phyloP scores from a whole-genome alignment of 805 yeast species.

The Ogataea trehaloabstinens region DNA sequence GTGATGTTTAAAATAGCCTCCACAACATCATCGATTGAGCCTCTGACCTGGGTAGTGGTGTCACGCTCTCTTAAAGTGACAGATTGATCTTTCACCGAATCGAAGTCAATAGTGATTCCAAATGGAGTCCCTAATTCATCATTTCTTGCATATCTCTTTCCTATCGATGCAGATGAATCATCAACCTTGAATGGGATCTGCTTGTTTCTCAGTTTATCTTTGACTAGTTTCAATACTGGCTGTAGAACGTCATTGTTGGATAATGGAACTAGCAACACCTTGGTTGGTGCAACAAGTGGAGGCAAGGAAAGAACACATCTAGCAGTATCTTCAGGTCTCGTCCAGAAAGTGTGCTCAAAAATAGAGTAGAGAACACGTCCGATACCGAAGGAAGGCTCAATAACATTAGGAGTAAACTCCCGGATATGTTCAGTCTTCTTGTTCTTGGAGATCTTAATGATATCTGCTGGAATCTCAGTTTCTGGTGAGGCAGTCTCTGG shows the following conservation, averaged over 20 bases:
- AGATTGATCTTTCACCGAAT: conserved; percentile 80
- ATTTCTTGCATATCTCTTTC: conserved; percentile 96
- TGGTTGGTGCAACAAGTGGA: conserved; percentile 96
- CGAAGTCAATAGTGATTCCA: conserved; percentile 96
- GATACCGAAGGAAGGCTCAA: conserved; percentile 98
- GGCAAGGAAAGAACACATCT: conserved; percentile 87
- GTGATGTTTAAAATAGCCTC: conserved; percentile 75
- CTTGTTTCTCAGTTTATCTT: conserved; percentile 66
- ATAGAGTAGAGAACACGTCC: conserved; percentile 94
- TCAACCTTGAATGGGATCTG: conserved; percentile 95
- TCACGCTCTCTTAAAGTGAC: conserved; percentile 97
- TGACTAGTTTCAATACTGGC: conserved; percentile 70
- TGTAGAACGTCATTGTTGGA: conserved; percentile 78
- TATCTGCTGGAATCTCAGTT: conserved; percentile 66
- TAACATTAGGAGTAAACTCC: conserved; percentile 94
- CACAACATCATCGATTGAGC: conserved; percentile 66
- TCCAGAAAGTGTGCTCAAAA: conserved; percentile 94
- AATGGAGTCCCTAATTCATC: conserved; percentile 99
- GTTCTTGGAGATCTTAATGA: conserved; percentile 73
- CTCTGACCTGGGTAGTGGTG: conserved; percentile 94
- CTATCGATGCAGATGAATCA: conserved; percentile 95
- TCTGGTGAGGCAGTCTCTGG: conserved; percentile 57
- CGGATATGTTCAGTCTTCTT: conserved; percentile 86
- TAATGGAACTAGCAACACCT: conserved; percentile 92
- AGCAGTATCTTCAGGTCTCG: conserved; percentile 84